phyloP scores from a whole-genome alignment of 225 moss, liverwort and hornwort species.

The Polytrichum formosum region DNA sequence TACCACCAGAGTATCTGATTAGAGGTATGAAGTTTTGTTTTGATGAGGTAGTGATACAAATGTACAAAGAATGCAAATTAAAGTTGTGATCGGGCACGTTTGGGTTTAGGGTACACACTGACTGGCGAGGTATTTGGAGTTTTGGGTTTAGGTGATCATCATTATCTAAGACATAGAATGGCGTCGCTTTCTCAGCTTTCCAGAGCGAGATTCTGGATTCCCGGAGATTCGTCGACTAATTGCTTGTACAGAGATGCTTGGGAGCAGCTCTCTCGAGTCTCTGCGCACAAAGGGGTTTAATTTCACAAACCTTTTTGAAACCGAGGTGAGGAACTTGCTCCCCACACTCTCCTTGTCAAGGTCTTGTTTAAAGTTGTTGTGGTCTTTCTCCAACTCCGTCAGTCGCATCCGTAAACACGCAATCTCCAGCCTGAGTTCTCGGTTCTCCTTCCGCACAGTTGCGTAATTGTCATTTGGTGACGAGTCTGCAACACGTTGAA shows the following conservation, averaged over 20 bases:
- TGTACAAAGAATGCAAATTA: too few species aligned
- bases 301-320: conserved; percentile 78
- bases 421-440: conserved; percentile 81
- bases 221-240: conserved; percentile 14
- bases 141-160: neutral
- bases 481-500: conserved; percentile 25
- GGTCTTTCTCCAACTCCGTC: conserved; percentile 78
- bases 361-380: conserved; percentile 68
- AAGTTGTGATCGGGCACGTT: too few species aligned
- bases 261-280: conserved; percentile 34
- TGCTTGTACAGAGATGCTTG: neutral
- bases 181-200: conserved; percentile 41
- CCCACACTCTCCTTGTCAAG: conserved; percentile 52
- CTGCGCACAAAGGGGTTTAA: conserved; percentile 72
- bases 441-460: conserved; percentile 73
- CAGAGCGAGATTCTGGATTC: conserved; percentile 19
- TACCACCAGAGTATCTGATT: too few species aligned
- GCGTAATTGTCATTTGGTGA: conserved; percentile 78
- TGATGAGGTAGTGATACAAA: too few species aligned
- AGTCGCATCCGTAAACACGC: conserved; percentile 87
- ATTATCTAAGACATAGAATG: conserved; percentile 41
- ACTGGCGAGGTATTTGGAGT: too few species aligned
- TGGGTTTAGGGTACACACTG: too few species aligned
- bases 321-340: conserved; percentile 54
- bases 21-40: too few species aligned